Percentiles rank a stretch among this genome's conserved stretches.
phyloP scores from a whole-genome alignment of 2,329 filamentous ascomycete genomes.

The Pezicula rhizophila region DNA sequence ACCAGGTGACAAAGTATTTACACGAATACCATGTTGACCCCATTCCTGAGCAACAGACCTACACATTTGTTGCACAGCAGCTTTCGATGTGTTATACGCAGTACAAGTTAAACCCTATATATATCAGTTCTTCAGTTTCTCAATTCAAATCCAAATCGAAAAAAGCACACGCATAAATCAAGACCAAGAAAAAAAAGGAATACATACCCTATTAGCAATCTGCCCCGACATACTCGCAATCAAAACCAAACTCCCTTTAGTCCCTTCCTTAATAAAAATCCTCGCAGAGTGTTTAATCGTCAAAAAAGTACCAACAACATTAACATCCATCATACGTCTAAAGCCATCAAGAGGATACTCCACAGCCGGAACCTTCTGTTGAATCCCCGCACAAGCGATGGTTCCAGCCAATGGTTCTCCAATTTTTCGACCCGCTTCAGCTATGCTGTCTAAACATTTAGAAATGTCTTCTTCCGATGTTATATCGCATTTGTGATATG shows the following conservation, averaged over 20 bases:
- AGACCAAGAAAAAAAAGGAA: background rate
- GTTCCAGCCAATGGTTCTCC: constrained; percentile 30
- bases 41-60: constrained; percentile 55
- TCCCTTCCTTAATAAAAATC: constrained; percentile 39
- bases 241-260: constrained; percentile 42
- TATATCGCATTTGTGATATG: constrained; percentile 41
- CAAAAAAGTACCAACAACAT: constrained; percentile 63
- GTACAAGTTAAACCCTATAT: constrained; percentile 51
- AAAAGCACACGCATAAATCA: no score
- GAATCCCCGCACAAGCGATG: constrained; percentile 44
- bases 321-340: constrained; percentile 62
- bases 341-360: constrained; percentile 51
- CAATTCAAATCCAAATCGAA: background rate
- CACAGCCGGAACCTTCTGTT: constrained; percentile 40
- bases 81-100: constrained; percentile 58
- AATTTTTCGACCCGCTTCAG: constrained; percentile 26
- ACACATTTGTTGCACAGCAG: constrained; percentile 52
- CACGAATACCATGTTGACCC: constrained; percentile 55
- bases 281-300: constrained; percentile 65
- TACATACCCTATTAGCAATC: constrained; percentile 14
- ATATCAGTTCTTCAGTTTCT: background rate
- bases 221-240: constrained; percentile 41
- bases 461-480: constrained; percentile 37
- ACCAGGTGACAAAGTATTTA: constrained; percentile 60
- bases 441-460: constrained; percentile 31